These are phyloP conservation scores for Macrophomina pseudophaseolina DNA, from an alignment of 2,329 filamentous ascomycete species.

Conservation along the genomic window DNA sequence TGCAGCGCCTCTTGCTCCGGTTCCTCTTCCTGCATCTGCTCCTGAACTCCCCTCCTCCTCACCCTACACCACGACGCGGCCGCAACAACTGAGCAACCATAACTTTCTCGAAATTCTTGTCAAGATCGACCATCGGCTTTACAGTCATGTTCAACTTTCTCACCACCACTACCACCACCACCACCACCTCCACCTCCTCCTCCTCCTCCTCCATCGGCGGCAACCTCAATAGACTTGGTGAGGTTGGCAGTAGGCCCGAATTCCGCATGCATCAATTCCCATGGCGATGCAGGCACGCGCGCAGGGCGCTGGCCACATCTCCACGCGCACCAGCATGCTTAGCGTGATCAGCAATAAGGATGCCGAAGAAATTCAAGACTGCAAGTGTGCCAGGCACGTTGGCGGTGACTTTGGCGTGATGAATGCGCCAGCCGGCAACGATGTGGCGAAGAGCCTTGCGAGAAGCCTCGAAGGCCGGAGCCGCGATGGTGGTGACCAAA, in stretches of 20 bases:
- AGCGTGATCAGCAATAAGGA: not conserved
- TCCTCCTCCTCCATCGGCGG: too few species aligned
- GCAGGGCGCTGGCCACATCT: not conserved
- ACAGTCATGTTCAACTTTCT: too few species aligned
- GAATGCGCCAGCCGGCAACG: not conserved
- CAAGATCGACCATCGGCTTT: too few species aligned
- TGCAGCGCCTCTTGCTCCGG: not conserved
- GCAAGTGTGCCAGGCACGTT: not conserved
- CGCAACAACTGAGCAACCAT: too few species aligned
- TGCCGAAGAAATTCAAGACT: not conserved
- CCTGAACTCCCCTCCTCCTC: not conserved
- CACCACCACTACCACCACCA: too few species aligned
- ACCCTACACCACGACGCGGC: too few species aligned
- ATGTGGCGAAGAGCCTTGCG: not conserved
- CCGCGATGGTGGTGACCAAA: not conserved
- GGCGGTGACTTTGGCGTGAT: too few species aligned
- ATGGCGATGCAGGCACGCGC: not conserved
- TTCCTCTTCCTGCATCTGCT: not conserved
- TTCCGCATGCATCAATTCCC: not conserved
- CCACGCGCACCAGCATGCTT: too few species aligned
- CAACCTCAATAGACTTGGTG: not conserved
- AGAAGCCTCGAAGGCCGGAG: not conserved
- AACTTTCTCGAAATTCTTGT: too few species aligned
- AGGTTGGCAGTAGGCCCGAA: not conserved
- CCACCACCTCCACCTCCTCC: not conserved